Evolutionary conservation across 2,329 filamentous ascomycete species (phyloP), one percentile per base, ranked within the genome.

Genomic region (Colletotrichum sp.): DNA sequence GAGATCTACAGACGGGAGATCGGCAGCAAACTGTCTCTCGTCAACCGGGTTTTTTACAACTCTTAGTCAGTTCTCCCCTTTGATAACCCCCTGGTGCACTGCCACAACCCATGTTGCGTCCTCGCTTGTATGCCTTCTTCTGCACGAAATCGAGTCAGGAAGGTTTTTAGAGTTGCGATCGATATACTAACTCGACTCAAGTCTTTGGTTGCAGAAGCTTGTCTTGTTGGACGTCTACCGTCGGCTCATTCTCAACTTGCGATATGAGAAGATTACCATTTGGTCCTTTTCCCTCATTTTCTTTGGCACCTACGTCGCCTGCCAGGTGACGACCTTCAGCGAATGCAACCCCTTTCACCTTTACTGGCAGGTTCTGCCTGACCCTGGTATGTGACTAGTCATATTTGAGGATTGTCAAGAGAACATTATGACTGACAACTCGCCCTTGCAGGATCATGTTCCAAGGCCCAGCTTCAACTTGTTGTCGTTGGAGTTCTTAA

Each of bases 291-390:
- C 81, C 67, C 55, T 78, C 14, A n/a, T 81, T 13, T 80, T 84
- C 32, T 78, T 81, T 36, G 72, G 72, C 12, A 82, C 82, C 5
- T 84, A 83, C 63, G 70, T 82, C 32, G 78, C 79, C 12, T 81
- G 83, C 56, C 80, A 84, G 56, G 79, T 84, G 48, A 77, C 79
- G 10, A 83, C 81, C 4, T 83, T 85, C 73, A 78, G 78, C 73
- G 84, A 85, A 78, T 85, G 84, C 74, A 75, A 85, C 14, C 89
- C 89, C 4, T 87, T 91, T 77, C 78, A 83, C 63, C 87, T 90
- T 69, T 91, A 91, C 80, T 92, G 89, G 89, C 89, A 90, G 79
- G 87, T 91, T 68, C 78, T 87, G 1, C 90, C 83, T 61, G 78
- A 80, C 70, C 82, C 84, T 66, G 84, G 83, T 80, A 80, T n/a